Evolutionary conservation across 495 filamentous ascomycete genomes (phyloP).

Genomic region (Talaromyces liani): DNA sequence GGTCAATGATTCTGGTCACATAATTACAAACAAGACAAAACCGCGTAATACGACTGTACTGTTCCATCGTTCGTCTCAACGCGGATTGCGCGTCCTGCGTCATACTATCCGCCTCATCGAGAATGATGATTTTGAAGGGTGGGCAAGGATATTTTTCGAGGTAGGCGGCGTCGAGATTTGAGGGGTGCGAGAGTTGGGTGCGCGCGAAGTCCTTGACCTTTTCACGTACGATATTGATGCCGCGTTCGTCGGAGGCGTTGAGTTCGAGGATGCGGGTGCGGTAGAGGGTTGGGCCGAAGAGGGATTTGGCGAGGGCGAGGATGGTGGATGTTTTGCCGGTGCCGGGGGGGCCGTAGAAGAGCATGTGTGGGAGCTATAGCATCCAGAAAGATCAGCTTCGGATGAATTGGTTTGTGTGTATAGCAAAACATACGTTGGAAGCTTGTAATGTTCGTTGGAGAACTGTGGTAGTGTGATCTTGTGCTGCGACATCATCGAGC

Average conservation of each 20-base stretch:
- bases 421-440: slow-evolving; percentile 57
- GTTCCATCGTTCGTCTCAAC: slow-evolving; percentile 92
- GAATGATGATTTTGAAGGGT: slow-evolving; percentile 96
- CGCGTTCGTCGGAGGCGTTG: slow-evolving; percentile 98
- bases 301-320: slow-evolving; percentile 90
- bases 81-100: slow-evolving; percentile 96
- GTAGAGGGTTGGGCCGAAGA: slow-evolving; percentile 92
- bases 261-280: slow-evolving; percentile 93
- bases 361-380: slow-evolving; percentile 86
- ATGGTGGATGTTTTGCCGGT: slow-evolving; percentile 99
- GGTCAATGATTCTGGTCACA: slow-evolving; percentile 95
- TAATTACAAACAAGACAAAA: slow-evolving; percentile 99
- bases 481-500: slow-evolving; percentile 88
- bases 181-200: slow-evolving; percentile 81
- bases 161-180: slow-evolving; percentile 54
- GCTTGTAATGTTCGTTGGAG: slow-evolving; percentile 89
- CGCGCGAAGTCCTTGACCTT: slow-evolving; percentile 98
- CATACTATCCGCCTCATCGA: slow-evolving; percentile 98
- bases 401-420: background rate
- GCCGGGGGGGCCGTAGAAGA: slow-evolving; percentile 96
- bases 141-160: slow-evolving; percentile 80
- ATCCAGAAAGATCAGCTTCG: background rate
- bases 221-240: slow-evolving; percentile 93
- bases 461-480: slow-evolving; percentile 94
- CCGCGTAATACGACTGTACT: slow-evolving; percentile 88